Base-by-base conservation (phyloP, 176 grass and related monocot species). In the Eleusine coracana region DNA sequence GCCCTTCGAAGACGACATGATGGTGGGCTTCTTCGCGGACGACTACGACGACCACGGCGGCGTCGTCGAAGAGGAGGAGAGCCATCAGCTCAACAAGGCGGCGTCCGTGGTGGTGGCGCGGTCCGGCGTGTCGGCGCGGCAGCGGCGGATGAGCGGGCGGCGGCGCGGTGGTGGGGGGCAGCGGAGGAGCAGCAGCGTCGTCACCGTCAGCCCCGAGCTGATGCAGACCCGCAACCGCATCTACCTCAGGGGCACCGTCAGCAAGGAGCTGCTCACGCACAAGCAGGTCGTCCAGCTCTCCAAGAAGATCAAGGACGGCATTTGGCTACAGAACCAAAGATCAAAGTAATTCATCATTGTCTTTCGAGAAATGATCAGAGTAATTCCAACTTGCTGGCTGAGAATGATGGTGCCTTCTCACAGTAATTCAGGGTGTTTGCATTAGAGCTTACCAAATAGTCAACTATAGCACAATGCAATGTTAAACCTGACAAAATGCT, bases 221-320 rank as follows among this genome's bases (percentile, higher is more conserved):
- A 70, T 96, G 34, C 86, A 88, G 71, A 87, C 76, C 63, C 74
- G 87, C 21, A 89, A 85, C 49, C 88, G 93, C 13, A 90, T 92
- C 39, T 96, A 99, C 85, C 86, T 99, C 31, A 61, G 87, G 77
- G 93, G 96, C 31, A 87, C 82, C 61, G 85, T 96, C 38, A 88
- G 93, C 77, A 87, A 93, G 83, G 88, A 92, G 42, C 87, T 99
- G 65, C 89, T 99, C 73, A 94, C 87, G 78, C 96, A 99, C 83
- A 88, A 89, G 76, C 91, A 99, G 73, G 96, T 99, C 73, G 75
- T 99, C 42, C 87, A 95, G 28, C 87, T 99, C 40, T 96, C 92
- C 65, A 93, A 92, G 87, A 99, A 96, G 92, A 96, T 99, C 78
- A 99, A 92, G 80, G 89, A 81, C 34, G 93, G 96, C 77, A 85